Percentiles rank a stretch among this genome's conserved stretches.
Conservation (phyloP, 1,284 basidiomycete genomes). For the Ceratobasidium papillatum region DNA sequence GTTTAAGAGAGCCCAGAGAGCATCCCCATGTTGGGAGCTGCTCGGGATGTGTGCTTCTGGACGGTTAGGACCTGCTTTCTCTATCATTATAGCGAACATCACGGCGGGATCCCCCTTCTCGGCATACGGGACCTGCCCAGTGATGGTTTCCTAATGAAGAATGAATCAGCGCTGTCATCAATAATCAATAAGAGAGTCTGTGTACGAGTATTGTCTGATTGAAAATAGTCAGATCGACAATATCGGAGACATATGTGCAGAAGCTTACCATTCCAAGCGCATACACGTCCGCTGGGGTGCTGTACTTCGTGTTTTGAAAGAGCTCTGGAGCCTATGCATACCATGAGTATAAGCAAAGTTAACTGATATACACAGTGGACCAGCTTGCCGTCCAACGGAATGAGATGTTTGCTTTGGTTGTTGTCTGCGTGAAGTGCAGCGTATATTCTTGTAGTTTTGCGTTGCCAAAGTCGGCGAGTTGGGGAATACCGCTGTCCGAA, state of each 20-base stretch:
- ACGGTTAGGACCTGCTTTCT: background rate
- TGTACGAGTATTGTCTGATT: background rate
- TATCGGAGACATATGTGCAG: too few relatives aligned
- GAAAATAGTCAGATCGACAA: background rate
- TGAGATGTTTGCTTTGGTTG: background rate
- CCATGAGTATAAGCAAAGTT: background rate
- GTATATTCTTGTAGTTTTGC: background rate
- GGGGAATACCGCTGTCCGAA: background rate
- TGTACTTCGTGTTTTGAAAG: background rate
- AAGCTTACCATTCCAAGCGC: constrained; percentile 21
- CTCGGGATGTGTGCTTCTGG: constrained; percentile 3
- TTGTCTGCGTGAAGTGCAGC: background rate
- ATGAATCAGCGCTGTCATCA: too few relatives aligned
- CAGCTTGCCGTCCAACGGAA: constrained; percentile 4
- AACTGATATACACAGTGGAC: too few relatives aligned
- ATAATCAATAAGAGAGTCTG: too few relatives aligned
- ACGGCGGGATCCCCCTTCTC: constrained; percentile 3
- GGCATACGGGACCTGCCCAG: background rate
- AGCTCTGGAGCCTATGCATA: constrained; percentile 12
- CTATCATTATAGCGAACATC: background rate
- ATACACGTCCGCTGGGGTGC: background rate
- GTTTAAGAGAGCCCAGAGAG: background rate
- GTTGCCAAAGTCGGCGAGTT: constrained; percentile 19
- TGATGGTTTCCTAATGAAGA: constrained; percentile 31
- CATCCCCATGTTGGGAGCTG: background rate